phyloP scores from a whole-genome alignment of 2,329 filamentous ascomycete genomes.

The Beauveria sp. region DNA sequence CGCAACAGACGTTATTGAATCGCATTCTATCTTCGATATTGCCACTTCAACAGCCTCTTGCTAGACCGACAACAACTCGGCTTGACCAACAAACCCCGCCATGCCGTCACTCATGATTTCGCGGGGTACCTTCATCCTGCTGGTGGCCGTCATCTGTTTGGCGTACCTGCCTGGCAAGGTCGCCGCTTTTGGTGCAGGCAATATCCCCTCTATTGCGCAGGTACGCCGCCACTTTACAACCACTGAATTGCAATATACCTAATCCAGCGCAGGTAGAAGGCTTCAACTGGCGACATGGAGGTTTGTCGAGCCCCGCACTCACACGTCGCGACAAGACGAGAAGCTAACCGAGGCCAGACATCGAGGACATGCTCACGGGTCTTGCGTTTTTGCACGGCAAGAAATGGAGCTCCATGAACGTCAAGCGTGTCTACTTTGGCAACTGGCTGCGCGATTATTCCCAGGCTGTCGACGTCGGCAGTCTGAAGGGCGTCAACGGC shows the following conservation, averaged over 20 bases:
- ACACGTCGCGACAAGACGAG: not conserved
- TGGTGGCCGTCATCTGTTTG: conserved; percentile 42
- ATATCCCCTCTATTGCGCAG: conserved; percentile 58
- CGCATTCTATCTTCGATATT: not conserved
- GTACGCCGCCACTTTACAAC: conserved; percentile 17
- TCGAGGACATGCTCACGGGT: conserved; percentile 74
- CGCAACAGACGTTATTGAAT: not conserved
- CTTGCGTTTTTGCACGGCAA: conserved; percentile 71
- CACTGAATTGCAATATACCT: not conserved
- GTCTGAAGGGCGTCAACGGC: conserved; percentile 68
- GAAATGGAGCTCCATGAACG: conserved; percentile 75
- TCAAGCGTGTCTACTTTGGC: conserved; percentile 75
- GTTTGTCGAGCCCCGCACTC: conserved; percentile 24
- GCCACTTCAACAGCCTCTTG: not conserved
- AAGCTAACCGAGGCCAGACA: conserved; percentile 40
- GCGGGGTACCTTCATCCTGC: conserved; percentile 44
- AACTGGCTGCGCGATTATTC: conserved; percentile 86
- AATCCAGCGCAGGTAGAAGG: conserved; percentile 50
- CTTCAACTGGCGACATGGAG: conserved; percentile 62
- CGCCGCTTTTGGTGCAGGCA: conserved; percentile 60
- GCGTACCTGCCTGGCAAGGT: conserved; percentile 49
- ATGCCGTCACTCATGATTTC: conserved; percentile 42
- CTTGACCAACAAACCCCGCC: conserved; percentile 10
- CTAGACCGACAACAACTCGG: not conserved
- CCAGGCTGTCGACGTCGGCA: conserved; percentile 74